phyloP scores from a whole-genome alignment of 768 basidiomycete species.

The Pilatotrama ljubarskyi region DNA sequence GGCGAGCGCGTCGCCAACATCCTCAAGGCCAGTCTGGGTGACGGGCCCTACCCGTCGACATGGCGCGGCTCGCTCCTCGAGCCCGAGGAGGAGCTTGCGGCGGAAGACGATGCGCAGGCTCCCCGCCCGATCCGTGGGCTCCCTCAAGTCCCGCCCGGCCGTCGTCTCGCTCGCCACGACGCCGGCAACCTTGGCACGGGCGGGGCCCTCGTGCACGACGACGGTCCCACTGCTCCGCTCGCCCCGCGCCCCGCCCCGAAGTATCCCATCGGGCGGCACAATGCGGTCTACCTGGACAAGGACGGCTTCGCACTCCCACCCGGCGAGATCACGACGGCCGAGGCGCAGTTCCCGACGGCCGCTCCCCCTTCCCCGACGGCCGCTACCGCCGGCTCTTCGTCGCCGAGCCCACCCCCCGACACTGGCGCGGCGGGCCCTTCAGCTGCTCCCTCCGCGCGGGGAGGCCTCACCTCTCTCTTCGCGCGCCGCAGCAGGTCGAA shows the following conservation, averaged over 20 bases:
- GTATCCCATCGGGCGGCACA: background rate
- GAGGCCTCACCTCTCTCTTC: background rate
- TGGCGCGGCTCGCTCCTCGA: slow-evolving; percentile 10
- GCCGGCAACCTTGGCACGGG: background rate
- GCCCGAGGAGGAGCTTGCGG: background rate
- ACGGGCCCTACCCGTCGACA: background rate
- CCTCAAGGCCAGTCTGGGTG: background rate
- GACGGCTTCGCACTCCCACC: slow-evolving; percentile 2
- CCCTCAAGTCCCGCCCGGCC: background rate
- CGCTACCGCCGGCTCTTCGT: background rate
- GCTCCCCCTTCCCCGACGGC: background rate
- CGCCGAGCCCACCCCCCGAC: background rate
- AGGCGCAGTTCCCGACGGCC: background rate
- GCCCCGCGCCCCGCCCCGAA: background rate
- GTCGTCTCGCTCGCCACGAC: background rate
- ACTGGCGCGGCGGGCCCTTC: background rate
- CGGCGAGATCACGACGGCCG: background rate
- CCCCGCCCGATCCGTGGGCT: background rate
- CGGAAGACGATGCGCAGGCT: background rate
- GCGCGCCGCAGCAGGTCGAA: slow-evolving; percentile 3
- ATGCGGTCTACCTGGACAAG: slow-evolving; percentile 10
- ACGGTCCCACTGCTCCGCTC: background rate
- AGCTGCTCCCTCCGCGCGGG: no score
- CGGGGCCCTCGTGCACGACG: background rate
- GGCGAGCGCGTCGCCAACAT: slow-evolving; percentile 9